Evolutionary conservation across 2,329 filamentous ascomycete genomes (phyloP).

Genomic region (Fusarium zealandicum): DNA sequence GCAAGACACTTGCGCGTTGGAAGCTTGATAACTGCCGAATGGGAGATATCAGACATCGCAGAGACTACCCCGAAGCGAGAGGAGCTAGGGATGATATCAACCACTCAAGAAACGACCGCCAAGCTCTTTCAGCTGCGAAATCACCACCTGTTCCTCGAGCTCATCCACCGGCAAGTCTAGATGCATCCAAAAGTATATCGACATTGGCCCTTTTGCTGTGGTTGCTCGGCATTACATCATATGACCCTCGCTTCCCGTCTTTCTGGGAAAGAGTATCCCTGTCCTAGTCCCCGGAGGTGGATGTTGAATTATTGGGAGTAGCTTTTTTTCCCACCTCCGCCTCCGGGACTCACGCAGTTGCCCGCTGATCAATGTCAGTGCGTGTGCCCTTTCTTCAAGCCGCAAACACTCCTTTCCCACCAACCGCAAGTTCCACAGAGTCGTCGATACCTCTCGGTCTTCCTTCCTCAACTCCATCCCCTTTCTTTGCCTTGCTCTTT

Average conservation of each 20-base stretch:
- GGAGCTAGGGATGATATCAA: too few relatives aligned
- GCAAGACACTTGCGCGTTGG: background rate
- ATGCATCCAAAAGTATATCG: conserved; percentile 8
- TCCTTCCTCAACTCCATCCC: conserved; percentile 2
- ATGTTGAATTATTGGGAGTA: conserved; percentile 29
- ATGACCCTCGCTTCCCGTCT: conserved; percentile 33
- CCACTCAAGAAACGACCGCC: too few relatives aligned
- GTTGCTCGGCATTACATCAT: conserved; percentile 41
- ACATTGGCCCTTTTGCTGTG: conserved; percentile 17
- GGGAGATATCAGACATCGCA: background rate
- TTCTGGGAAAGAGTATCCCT: conserved; percentile 33
- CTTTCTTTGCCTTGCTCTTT: background rate
- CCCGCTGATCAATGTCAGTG: conserved; percentile 30
- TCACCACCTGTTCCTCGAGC: background rate
- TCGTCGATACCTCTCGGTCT: background rate
- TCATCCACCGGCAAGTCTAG: background rate
- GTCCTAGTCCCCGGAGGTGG: conserved; percentile 21
- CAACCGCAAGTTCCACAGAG: conserved; percentile 1
- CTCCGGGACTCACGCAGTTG: conserved; percentile 18
- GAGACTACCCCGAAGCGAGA: background rate
- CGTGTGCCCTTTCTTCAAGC: conserved; percentile 14
- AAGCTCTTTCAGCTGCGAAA: too few relatives aligned
- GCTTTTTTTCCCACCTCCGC: conserved; percentile 27
- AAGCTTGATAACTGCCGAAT: background rate
- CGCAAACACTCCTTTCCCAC: conserved; percentile 15